Evolutionary conservation across 2,329 filamentous ascomycete species (phyloP), one percentile per base, ranked within the genome.

Genomic region (Clathrospora elynae): DNA sequence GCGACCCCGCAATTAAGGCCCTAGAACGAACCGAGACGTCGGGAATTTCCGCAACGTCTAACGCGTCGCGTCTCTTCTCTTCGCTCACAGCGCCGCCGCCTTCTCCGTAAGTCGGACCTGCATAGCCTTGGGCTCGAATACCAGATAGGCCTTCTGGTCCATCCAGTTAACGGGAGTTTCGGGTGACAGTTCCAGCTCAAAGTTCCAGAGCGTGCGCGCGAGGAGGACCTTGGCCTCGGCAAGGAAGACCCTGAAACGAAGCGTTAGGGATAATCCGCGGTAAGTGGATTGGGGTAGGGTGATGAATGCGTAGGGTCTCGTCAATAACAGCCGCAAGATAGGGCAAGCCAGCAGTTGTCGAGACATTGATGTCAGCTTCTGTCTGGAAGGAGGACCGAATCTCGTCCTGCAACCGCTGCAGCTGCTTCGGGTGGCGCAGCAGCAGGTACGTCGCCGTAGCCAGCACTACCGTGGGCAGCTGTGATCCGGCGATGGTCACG

Each of bases 61-160:
- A n/a, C n/a, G n/a, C n/a, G n/a, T n/a, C n/a, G n/a, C n/a, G n/a
- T n/a, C n/a, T n/a, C n/a, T n/a, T n/a, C n/a, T n/a, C n/a, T n/a
- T n/a, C n/a, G n/a, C n/a, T n/a, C n/a, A n/a, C n/a, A n/a, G n/a
- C n/a, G n/a, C n/a, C n/a, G n/a, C n/a, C n/a, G n/a, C n/a, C n/a
- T n/a, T n/a, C n/a, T n/a, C n/a, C n/a, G n/a, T n/a, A n/a, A n/a
- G n/a, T n/a, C n/a, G n/a, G n/a, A n/a, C n/a, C n/a, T n/a, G n/a
- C n/a, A n/a, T n/a, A n/a, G n/a, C n/a, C 14, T 37, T 37, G 17
- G 35, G 35, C n/a, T 29, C 35, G 13, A 37, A 37, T 6, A 37
- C 35, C 8, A 37, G 35, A 37, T 37, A 37, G 13, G 35, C 35
- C 17, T 37, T 37, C 16, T 37, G 35, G 20, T 37, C 35, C 25